These are phyloP conservation scores for Willaertia magna DNA, from an alignment of 208 protist genomes.

Conservation along the genomic window DNA sequence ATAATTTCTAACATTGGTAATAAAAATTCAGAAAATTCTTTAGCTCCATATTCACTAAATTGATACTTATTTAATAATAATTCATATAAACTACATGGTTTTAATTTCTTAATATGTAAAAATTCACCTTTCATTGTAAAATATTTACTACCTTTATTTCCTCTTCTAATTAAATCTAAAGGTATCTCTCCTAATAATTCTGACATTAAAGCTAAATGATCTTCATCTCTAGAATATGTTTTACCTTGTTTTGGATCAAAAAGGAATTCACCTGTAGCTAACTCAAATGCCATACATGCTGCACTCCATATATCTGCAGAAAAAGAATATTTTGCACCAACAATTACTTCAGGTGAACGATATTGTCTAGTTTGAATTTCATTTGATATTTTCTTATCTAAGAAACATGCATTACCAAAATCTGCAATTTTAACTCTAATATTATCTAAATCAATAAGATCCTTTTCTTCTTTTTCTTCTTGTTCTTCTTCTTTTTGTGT, in stretches of 20 bases:
- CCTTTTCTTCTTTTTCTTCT: neutral
- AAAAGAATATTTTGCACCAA: slow-evolving; percentile 54
- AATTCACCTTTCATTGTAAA: slow-evolving; percentile 52
- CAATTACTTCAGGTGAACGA: slow-evolving; percentile 72
- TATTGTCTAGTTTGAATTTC: slow-evolving; percentile 80
- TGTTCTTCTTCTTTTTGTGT: slow-evolving; percentile 49
- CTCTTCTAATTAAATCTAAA: neutral
- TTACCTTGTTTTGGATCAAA: slow-evolving; percentile 79
- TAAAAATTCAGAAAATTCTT: slow-evolving; percentile 76
- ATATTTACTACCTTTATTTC: slow-evolving; percentile 40
- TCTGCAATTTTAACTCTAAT: slow-evolving; percentile 80
- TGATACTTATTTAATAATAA: slow-evolving; percentile 79
- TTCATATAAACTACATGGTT: slow-evolving; percentile 41
- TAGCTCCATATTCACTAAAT: slow-evolving; percentile 65
- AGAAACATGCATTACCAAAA: slow-evolving; percentile 96
- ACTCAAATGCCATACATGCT: slow-evolving; percentile 79
- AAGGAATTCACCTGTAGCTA: slow-evolving; percentile 77
- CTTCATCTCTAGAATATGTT: slow-evolving; percentile 47
- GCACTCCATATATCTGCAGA: slow-evolving; percentile 76
- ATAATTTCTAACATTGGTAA: slow-evolving; percentile 79
- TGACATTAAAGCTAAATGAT: slow-evolving; percentile 78
- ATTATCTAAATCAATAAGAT: neutral
- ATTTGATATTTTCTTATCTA: slow-evolving; percentile 85
- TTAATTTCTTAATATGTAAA: slow-evolving; percentile 42
- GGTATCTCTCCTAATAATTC: slow-evolving; percentile 77